A percentile compares a stretch with the other conserved stretches of the same genome.
phyloP scores from a whole-genome alignment of 768 basidiomycete species.

The Podaxis rugospora region DNA sequence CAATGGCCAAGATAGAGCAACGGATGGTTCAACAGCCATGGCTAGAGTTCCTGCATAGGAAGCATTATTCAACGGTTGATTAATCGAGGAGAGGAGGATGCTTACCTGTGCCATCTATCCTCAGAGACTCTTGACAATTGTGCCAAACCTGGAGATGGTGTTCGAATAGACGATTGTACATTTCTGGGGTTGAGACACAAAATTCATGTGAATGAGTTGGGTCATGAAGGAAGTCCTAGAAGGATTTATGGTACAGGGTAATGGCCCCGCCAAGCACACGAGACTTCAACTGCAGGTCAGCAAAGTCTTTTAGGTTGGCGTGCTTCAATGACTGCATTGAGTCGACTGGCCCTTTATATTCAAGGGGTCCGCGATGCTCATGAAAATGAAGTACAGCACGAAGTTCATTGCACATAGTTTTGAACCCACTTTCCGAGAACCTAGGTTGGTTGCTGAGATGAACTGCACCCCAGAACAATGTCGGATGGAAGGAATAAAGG shows the following conservation, averaged over 20 bases:
- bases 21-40: not conserved
- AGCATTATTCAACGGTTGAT: not conserved
- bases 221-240: conserved; percentile 3
- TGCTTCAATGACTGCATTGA: not conserved
- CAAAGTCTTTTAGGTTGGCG: not conserved
- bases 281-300: not conserved
- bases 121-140: not conserved
- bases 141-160: not conserved
- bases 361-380: not conserved
- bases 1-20: not conserved
- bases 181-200: not conserved
- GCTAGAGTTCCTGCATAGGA: not conserved
- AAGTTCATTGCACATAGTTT: not conserved
- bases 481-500: not conserved
- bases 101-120: not conserved
- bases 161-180: not conserved
- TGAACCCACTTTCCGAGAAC: not conserved
- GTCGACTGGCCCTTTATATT: not conserved
- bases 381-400: not conserved
- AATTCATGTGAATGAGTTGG: not conserved
- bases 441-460: not conserved
- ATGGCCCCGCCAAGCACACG: not conserved
- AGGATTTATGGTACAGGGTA: conserved; percentile 2
- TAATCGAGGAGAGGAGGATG: not conserved
- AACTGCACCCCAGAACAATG: not conserved